Percentiles rank a stretch among this genome's conserved stretches.
phyloP scores from a whole-genome alignment of 306 rosid genomes.

The Benincasa hispida region DNA sequence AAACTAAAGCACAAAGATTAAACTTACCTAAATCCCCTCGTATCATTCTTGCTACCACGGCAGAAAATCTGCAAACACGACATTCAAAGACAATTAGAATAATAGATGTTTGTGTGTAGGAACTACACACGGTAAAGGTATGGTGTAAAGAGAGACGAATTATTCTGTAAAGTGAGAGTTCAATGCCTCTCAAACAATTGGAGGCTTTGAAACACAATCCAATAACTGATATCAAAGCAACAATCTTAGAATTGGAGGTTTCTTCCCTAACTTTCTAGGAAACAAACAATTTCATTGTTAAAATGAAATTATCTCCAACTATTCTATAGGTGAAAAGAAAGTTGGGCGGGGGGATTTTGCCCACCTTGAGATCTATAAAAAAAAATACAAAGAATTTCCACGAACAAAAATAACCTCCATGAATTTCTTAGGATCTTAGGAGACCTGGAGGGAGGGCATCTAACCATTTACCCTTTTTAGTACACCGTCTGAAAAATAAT shows the following conservation, averaged over 20 bases:
- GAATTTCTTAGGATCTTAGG: neutral
- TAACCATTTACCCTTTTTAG: neutral
- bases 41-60: conserved; percentile 81
- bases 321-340: neutral
- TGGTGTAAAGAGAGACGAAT: neutral
- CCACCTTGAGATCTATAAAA: neutral
- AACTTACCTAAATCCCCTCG: conserved; percentile 88
- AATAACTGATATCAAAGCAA: neutral
- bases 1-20: conserved; percentile 9
- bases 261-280: neutral
- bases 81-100: conserved; percentile 11
- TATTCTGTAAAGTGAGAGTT: neutral
- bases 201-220: neutral
- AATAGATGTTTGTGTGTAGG: conserved; percentile 10
- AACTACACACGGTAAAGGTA: neutral
- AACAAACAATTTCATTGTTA: no score
- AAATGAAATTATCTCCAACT: neutral
- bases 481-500: no score
- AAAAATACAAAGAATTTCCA: neutral
- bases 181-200: neutral
- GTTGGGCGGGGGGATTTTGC: neutral
- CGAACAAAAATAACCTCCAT: neutral
- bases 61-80: conserved; percentile 67
- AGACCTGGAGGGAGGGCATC: neutral
- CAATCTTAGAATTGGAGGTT: neutral